Conservation (phyloP, 768 basidiomycete genomes). For the Boletus bicolor region DNA sequence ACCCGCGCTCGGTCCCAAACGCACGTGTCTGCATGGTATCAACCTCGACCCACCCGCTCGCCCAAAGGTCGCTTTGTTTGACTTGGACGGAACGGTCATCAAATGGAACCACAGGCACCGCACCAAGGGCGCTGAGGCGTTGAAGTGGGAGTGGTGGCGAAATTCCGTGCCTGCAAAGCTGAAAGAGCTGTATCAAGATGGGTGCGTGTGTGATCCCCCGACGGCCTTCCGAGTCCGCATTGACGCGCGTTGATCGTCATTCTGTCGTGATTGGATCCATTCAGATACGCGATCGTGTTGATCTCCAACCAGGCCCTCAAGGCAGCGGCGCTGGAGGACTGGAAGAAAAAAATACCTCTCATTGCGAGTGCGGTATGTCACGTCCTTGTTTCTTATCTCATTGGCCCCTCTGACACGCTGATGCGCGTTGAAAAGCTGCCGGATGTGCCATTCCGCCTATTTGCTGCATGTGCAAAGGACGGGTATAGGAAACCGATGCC, state of each 20-base stretch:
- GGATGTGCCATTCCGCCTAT: constrained; percentile 68
- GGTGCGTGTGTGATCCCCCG: constrained; percentile 42
- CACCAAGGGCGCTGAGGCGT: constrained; percentile 32
- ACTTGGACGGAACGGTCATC: constrained; percentile 87
- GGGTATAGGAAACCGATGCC: constrained; percentile 82
- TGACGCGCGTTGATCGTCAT: neutral
- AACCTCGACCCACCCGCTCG: constrained; percentile 33
- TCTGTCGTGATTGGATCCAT: neutral
- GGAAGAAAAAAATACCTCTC: constrained; percentile 73
- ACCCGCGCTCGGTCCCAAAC: constrained; percentile 34
- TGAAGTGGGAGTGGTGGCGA: constrained; percentile 67
- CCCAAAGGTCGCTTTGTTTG: constrained; percentile 73
- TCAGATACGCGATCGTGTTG: constrained; percentile 68
- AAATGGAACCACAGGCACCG: constrained; percentile 38
- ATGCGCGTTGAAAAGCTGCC: constrained; percentile 49
- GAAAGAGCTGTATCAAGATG: constrained; percentile 52
- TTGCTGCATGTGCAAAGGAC: constrained; percentile 76
- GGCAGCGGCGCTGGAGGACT: constrained; percentile 46
- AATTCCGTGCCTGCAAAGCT: constrained; percentile 59
- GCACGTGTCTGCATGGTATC: constrained; percentile 35
- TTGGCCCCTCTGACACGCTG: neutral
- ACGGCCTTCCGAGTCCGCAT: neutral
- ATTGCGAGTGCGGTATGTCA: constrained; percentile 60
- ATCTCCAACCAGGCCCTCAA: constrained; percentile 78
- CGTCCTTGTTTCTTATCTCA: neutral